Evolutionary conservation across 2,329 filamentous ascomycete genomes (phyloP), one percentile per base, ranked within the genome.

Genomic region (Colletotrichum lindemuthianum): DNA sequence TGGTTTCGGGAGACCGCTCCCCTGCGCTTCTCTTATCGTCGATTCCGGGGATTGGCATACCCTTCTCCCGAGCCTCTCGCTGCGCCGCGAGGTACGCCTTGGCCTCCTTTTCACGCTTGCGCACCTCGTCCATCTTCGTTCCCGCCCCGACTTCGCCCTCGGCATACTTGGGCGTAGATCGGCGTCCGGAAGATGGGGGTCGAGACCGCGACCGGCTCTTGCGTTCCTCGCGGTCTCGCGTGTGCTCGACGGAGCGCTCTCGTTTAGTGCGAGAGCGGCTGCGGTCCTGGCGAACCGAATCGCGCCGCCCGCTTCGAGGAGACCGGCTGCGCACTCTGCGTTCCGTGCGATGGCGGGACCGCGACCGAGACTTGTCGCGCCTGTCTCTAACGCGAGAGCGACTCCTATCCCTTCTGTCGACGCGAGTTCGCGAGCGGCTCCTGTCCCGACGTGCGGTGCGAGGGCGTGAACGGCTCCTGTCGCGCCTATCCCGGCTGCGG

Each of bases 71-170:
- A 37, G 87, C 86, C 68, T 88, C 86, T 66, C 85, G 84, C 69
- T 88, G 86, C 3, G 86, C 86, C 7, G 86, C 86, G 41, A 89
- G 77, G 69, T 89, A 90, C 5, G 86, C 86, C 72, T 88, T 89
- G 43, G 88, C 88, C 73, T 89, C 87, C 67, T 83, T 83, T 72
- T 89, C 86, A 54, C 87, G 83, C 72, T 87, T 86, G 72, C 82
- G 85, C 57, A 88, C 86, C 69, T 88, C 86, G 63, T 84, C 84
- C 68, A 85, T 82, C 72, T 89, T 89, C 13, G 81, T 81, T 69
- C 87, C 85, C 33, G 81, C 76, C 44, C 81, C 81, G n/a, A 82
- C 79, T 52, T 82, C 82, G 60, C 78, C 82, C 16, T 80, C 74
- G 13, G 73, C 63, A 15, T 59, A 12, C 39, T 44, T 53, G 8